Evolutionary conservation across 495 filamentous ascomycete genomes (phyloP).

Genomic region (Penicillium paradoxum): DNA sequence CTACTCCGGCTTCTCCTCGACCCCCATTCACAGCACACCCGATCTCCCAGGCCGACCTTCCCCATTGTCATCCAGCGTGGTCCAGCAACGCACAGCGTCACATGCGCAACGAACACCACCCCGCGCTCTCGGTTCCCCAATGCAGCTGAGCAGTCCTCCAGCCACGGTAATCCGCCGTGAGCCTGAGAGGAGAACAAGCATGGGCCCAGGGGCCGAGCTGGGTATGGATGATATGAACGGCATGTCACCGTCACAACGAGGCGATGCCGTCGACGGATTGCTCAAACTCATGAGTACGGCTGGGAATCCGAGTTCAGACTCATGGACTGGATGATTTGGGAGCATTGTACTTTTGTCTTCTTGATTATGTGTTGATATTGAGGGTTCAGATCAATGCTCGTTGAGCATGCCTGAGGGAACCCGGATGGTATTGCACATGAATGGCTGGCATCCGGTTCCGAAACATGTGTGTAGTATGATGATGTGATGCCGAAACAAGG

Average conservation of each 20-base stretch:
- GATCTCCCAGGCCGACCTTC: slow-evolving; percentile 20
- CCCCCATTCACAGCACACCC: slow-evolving; percentile 18
- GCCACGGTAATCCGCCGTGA: slow-evolving; percentile 24
- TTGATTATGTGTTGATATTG: neutral
- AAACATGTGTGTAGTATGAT: neutral
- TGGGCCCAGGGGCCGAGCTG: slow-evolving; percentile 8
- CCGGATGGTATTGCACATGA: neutral
- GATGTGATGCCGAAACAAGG: neutral
- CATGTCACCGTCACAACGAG: slow-evolving; percentile 31
- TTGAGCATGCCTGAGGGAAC: neutral
- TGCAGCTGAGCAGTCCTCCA: slow-evolving; percentile 38
- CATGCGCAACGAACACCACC: slow-evolving; percentile 24
- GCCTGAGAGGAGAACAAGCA: slow-evolving; percentile 5
- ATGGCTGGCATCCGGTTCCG: neutral
- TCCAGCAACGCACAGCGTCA: slow-evolving; percentile 18
- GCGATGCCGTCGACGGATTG: slow-evolving; percentile 40
- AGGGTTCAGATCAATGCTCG: neutral
- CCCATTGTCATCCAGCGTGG: slow-evolving; percentile 4
- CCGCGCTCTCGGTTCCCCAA: slow-evolving; percentile 24
- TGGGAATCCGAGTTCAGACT: slow-evolving; percentile 15
- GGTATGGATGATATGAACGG: slow-evolving; percentile 2
- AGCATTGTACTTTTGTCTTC: neutral
- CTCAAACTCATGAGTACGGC: slow-evolving; percentile 39
- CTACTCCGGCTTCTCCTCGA: slow-evolving; percentile 17
- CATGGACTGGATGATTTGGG: slow-evolving; percentile 16